Conservation (phyloP, 2,329 filamentous ascomycete species). For the Cryphonectria japonica region DNA sequence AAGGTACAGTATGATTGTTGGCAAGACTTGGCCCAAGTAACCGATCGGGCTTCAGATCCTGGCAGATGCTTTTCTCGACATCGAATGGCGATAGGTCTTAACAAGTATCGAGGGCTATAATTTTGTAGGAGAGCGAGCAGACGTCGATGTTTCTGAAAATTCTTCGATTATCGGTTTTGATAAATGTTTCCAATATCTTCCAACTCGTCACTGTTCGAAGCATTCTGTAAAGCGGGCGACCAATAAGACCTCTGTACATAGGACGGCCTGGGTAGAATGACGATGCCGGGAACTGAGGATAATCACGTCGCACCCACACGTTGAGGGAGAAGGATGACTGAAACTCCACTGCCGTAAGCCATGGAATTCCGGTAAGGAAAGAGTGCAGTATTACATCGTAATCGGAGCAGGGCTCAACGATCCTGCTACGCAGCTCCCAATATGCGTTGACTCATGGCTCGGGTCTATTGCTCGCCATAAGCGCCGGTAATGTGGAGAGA, state of each 20-base stretch:
- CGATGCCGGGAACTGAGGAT: neutral
- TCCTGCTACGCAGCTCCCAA: neutral
- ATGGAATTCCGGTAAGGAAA: neutral
- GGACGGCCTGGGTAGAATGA: neutral
- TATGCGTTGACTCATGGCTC: neutral
- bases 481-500: neutral
- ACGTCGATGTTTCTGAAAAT: neutral
- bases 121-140: neutral
- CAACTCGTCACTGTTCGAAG: neutral
- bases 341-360: neutral
- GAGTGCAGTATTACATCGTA: neutral
- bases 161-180: neutral
- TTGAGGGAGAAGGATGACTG: neutral
- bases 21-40: neutral
- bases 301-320: neutral
- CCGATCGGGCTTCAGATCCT: neutral
- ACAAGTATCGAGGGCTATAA: neutral
- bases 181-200: neutral
- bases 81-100: neutral
- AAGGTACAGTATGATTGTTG: neutral
- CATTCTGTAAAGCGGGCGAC: neutral
- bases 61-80: neutral
- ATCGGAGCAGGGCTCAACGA: neutral
- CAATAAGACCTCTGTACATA: too few relatives aligned
- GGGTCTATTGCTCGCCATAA: neutral